phyloP scores from a whole-genome alignment of 2,329 filamentous ascomycete genomes.

The Fusarium albosuccineum region DNA sequence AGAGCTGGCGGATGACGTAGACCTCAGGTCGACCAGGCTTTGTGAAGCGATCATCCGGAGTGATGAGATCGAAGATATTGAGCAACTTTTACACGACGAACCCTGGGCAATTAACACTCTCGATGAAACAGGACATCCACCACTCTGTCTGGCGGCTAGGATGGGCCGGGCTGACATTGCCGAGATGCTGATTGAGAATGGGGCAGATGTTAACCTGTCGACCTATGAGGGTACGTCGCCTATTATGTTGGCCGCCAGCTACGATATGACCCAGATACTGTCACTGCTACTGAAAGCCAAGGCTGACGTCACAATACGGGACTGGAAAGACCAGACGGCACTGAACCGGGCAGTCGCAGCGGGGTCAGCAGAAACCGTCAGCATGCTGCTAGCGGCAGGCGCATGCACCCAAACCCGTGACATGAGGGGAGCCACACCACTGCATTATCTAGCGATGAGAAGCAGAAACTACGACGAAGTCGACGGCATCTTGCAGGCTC shows the following conservation, averaged over 20 bases:
- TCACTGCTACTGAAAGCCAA: background rate
- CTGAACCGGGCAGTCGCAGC: background rate
- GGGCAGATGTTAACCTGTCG: background rate
- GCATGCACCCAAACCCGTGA: background rate
- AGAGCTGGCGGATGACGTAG: background rate
- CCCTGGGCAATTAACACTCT: background rate
- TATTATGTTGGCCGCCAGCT: no score
- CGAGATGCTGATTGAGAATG: background rate
- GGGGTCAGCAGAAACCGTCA: background rate
- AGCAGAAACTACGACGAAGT: no score
- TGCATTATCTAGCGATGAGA: background rate
- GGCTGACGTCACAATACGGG: background rate
- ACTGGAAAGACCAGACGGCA: fast-evolving
- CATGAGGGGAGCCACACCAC: background rate
- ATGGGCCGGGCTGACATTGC: background rate
- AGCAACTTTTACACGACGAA: background rate
- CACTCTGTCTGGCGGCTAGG: background rate
- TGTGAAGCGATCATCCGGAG: background rate
- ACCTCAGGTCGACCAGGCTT: background rate
- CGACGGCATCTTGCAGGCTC: no score
- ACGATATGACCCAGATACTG: no score
- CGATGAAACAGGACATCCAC: background rate
- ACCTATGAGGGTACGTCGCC: no score
- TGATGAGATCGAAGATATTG: background rate
- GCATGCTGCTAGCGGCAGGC: background rate